Percentiles rank a stretch among this genome's conserved stretches.
Conservation (phyloP, 2,329 filamentous ascomycete species). For the Amylocarpus encephaloides region DNA sequence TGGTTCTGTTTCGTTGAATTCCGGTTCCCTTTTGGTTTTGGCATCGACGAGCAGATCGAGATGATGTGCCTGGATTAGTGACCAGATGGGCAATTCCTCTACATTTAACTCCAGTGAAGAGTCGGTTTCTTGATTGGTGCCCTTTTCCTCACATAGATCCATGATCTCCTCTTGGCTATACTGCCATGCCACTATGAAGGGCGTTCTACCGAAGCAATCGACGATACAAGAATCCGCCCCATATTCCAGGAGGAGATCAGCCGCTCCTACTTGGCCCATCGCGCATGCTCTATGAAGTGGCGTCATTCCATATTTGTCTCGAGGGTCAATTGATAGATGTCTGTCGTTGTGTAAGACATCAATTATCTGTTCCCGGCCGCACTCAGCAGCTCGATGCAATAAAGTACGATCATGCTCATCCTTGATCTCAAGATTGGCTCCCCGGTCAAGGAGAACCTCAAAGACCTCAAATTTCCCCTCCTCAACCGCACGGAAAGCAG, state of each 20-base stretch:
- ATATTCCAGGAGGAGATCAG: constrained; percentile 3
- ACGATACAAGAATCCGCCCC: constrained; percentile 7
- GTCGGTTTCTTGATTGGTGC: background rate
- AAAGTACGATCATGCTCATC: constrained; percentile 13
- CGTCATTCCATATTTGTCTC: constrained; percentile 14
- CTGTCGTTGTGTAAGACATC: constrained; percentile 1
- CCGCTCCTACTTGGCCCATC: constrained; percentile 1
- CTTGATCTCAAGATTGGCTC: constrained; percentile 3
- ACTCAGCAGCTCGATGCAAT: constrained; percentile 12
- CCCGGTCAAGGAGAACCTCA: background rate
- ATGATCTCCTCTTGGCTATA: constrained; percentile 11
- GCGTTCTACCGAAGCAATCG: constrained; percentile 11
- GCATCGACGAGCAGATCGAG: background rate
- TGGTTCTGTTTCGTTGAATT: constrained; percentile 8
- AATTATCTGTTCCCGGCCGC: constrained; percentile 3
- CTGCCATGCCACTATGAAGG: constrained; percentile 12
- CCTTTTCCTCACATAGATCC: constrained; percentile 2
- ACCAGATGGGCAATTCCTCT: constrained; percentile 14
- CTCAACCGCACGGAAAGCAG: constrained; percentile 9
- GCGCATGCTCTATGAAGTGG: constrained; percentile 15
- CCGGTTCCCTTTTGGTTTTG: background rate
- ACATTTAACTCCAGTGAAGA: background rate
- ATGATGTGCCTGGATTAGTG: constrained; percentile 2
- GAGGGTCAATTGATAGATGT: background rate
- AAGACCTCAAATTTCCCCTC: constrained; percentile 5